Conservation (phyloP, 2,329 filamentous ascomycete genomes). For the Paracamarosporium sp. region DNA sequence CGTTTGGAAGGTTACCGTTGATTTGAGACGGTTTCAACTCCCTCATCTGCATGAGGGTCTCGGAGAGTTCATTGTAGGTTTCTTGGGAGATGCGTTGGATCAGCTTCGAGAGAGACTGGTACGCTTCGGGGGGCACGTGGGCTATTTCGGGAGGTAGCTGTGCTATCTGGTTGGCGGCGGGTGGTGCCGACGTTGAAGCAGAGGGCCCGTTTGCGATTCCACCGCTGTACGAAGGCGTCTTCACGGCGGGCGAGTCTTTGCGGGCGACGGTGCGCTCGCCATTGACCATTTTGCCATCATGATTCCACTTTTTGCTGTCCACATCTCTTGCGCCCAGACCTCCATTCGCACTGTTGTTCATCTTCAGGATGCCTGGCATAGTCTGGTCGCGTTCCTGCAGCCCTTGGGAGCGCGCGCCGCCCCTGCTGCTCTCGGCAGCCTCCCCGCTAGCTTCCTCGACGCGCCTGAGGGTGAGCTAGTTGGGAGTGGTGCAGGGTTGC, state of each 20-base stretch:
- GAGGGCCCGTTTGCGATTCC: constrained; percentile 24
- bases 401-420: constrained; percentile 40
- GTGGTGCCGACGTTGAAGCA: constrained; percentile 12
- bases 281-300: constrained; percentile 39
- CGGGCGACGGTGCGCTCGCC: constrained; percentile 26
- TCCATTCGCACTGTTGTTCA: constrained; percentile 53
- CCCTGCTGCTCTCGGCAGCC: constrained; percentile 24
- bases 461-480: constrained; percentile 9
- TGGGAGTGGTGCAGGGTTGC: background rate
- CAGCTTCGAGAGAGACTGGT: constrained; percentile 76
- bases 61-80: constrained; percentile 78
- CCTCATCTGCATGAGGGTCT: constrained; percentile 73
- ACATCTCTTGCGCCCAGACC: constrained; percentile 36
- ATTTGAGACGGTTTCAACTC: constrained; percentile 66
- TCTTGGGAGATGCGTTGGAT: constrained; percentile 81
- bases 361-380: constrained; percentile 58
- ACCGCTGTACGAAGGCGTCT: constrained; percentile 14
- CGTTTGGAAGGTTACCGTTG: constrained; percentile 51
- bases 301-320: constrained; percentile 36
- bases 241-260: constrained; percentile 21
- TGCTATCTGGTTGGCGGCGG: constrained; percentile 26
- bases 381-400: constrained; percentile 39
- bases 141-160: constrained; percentile 59
- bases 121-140: constrained; percentile 75
- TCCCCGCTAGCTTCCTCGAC: constrained; percentile 16